A percentile compares a stretch with the other conserved stretches of the same genome.
Evolutionary conservation across 176 grass and related monocot genomes (phyloP).

Genomic region (Eremochloa ophiuroides): DNA sequence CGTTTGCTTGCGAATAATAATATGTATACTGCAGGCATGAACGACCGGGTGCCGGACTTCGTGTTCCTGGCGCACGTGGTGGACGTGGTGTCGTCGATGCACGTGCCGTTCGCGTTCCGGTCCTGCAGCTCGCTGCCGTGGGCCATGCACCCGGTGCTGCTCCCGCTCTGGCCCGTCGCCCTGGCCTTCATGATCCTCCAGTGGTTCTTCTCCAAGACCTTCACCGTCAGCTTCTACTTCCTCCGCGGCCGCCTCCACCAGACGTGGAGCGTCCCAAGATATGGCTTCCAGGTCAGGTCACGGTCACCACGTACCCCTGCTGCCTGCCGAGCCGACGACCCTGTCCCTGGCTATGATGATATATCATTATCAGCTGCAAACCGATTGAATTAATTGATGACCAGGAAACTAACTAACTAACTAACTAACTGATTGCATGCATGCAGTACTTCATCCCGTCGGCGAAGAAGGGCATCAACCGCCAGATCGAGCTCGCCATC

Average conservation of each 20-base stretch:
- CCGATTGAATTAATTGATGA: neutral
- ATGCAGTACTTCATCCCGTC: conserved; percentile 77
- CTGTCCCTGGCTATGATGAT: too few species aligned
- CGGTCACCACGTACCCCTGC: too few species aligned
- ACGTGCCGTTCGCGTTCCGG: conserved; percentile 74
- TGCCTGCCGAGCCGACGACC: too few species aligned
- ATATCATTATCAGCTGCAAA: too few species aligned
- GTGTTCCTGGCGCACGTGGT: conserved; percentile 90
- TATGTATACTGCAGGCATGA: conserved; percentile 53
- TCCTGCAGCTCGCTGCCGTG: conserved; percentile 57
- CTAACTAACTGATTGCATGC: too few species aligned
- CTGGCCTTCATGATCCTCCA: conserved; percentile 55
- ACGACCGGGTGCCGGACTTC: conserved; percentile 68
- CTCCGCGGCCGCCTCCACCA: conserved; percentile 66
- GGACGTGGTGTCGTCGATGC: conserved; percentile 68
- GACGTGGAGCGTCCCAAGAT: conserved; percentile 73
- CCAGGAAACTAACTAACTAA: neutral
- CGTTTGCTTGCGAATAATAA: too few species aligned
- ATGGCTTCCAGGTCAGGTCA: conserved; percentile 95
- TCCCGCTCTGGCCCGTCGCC: conserved; percentile 53
- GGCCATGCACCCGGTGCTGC: conserved; percentile 29
- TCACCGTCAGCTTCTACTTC: conserved; percentile 70
- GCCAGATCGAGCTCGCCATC: conserved; percentile 83
- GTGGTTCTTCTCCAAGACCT: conserved; percentile 82
- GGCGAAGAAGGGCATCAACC: conserved; percentile 75